Evolutionary conservation across 768 basidiomycete genomes (phyloP).

Genomic region (Leccinum aurantiacum): DNA sequence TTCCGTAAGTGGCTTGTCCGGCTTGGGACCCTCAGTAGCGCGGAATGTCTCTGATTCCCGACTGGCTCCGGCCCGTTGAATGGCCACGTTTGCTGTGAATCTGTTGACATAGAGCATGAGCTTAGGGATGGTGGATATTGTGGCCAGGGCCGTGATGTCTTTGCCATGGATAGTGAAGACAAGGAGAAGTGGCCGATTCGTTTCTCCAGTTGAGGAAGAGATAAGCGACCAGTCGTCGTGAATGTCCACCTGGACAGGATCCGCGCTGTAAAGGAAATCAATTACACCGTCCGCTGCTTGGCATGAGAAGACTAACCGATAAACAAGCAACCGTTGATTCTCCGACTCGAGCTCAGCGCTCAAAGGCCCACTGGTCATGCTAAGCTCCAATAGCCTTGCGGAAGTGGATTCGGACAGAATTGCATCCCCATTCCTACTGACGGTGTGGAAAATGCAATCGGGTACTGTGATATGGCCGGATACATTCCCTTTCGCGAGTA

Average conservation of each 20-base stretch:
- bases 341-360: slow-evolving; percentile 72
- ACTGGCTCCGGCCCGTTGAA: slow-evolving; percentile 73
- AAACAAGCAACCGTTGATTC: slow-evolving; percentile 68
- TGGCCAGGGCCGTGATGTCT: slow-evolving; percentile 64
- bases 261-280: slow-evolving; percentile 50
- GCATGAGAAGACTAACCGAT: slow-evolving; percentile 52
- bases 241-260: slow-evolving; percentile 72
- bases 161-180: slow-evolving; percentile 75
- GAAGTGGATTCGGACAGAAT: slow-evolving; percentile 33
- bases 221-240: slow-evolving; percentile 79
- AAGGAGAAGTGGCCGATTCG: slow-evolving; percentile 58
- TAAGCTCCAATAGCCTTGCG: slow-evolving; percentile 66
- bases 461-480: slow-evolving; percentile 68
- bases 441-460: slow-evolving; percentile 74
- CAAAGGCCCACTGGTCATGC: slow-evolving; percentile 71
- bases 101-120: slow-evolving; percentile 72
- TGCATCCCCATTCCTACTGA: slow-evolving; percentile 52
- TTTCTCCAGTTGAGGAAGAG: slow-evolving; percentile 37
- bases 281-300: neutral
- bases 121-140: slow-evolving; percentile 75
- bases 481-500: slow-evolving; percentile 65
- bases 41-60: slow-evolving; percentile 78
- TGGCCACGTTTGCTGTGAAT: slow-evolving; percentile 69
- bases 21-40: slow-evolving; percentile 66
- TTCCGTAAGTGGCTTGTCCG: slow-evolving; percentile 77